These are phyloP conservation scores for Termitomyces sp. DNA, from an alignment of 768 basidiomycete genomes.

Conservation along the genomic window DNA sequence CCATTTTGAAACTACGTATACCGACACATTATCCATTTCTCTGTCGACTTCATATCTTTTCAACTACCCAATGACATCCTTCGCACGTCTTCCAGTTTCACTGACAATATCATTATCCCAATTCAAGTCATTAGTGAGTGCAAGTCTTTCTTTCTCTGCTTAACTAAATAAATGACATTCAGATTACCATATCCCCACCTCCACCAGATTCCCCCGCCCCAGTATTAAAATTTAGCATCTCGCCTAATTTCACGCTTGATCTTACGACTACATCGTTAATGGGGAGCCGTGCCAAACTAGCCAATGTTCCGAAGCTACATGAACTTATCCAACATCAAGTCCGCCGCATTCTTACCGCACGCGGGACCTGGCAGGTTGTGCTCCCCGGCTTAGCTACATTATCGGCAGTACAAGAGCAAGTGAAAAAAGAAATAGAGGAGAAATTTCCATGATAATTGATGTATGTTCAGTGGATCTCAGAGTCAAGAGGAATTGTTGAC, in stretches of 20 bases:
- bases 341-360: constrained; percentile 51
- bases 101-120: constrained; percentile 73
- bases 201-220: constrained; percentile 46
- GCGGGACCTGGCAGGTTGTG: constrained; percentile 61
- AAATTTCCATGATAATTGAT: constrained; percentile 11
- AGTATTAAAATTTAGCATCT: constrained; percentile 64
- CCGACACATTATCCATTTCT: constrained; percentile 78
- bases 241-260: constrained; percentile 83
- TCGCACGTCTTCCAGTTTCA: constrained; percentile 78
- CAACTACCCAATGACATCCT: constrained; percentile 80
- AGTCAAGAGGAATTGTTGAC: background rate
- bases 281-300: constrained; percentile 95
- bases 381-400: constrained; percentile 57
- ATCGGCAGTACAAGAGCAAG: constrained; percentile 27
- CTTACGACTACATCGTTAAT: constrained; percentile 87
- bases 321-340: constrained; percentile 89
- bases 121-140: constrained; percentile 61
- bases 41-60: constrained; percentile 78
- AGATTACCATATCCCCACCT: constrained; percentile 67
- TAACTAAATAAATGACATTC: constrained; percentile 1
- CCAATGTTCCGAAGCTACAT: constrained; percentile 95
- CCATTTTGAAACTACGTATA: constrained; percentile 81
- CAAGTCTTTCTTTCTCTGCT: background rate
- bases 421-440: constrained; percentile 27
- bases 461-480: background rate